Conservation (phyloP, 495 filamentous ascomycete species). For the Haplographium delicatum region DNA sequence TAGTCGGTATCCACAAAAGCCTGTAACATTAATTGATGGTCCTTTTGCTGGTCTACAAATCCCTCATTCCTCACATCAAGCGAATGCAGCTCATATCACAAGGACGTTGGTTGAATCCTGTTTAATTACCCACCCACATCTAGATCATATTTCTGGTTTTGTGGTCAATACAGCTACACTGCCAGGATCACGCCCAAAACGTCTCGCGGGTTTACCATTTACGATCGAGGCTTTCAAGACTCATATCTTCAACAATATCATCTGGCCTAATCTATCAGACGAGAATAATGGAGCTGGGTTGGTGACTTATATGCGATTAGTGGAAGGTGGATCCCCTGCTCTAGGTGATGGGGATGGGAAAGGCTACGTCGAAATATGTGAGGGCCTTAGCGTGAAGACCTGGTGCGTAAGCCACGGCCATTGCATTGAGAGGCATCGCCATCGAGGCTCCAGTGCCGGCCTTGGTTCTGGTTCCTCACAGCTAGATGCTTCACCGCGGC, state of each 20-base stretch:
- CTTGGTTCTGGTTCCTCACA: conserved; percentile 15
- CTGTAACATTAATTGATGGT: conserved; percentile 35
- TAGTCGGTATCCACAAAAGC: conserved; percentile 18
- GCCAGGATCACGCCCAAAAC: conserved; percentile 68
- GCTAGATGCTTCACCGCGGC: conserved; percentile 5
- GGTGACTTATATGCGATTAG: conserved; percentile 81
- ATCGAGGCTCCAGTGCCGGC: conserved; percentile 46
- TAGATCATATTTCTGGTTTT: conserved; percentile 88
- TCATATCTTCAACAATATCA: conserved; percentile 95
- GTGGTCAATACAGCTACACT: conserved; percentile 87
- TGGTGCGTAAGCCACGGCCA: conserved; percentile 82
- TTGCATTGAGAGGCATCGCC: conserved; percentile 68
- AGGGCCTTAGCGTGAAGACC: conserved; percentile 73
- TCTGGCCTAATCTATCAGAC: conserved; percentile 96
- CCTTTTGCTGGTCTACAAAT: conserved; percentile 76
- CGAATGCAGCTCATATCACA: conserved; percentile 76
- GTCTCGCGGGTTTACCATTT: conserved; percentile 74
- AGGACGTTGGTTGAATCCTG: conserved; percentile 76
- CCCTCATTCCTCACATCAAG: conserved; percentile 51
- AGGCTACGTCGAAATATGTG: conserved; percentile 80
- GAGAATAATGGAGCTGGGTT: conserved; percentile 92
- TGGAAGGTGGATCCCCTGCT: conserved; percentile 78
- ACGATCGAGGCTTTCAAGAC: conserved; percentile 84
- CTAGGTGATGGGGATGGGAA: conserved; percentile 67
- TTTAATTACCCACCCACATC: conserved; percentile 88